Evolutionary conservation across 2,329 filamentous ascomycete genomes (phyloP).

Genomic region (Talaromyces sp.): DNA sequence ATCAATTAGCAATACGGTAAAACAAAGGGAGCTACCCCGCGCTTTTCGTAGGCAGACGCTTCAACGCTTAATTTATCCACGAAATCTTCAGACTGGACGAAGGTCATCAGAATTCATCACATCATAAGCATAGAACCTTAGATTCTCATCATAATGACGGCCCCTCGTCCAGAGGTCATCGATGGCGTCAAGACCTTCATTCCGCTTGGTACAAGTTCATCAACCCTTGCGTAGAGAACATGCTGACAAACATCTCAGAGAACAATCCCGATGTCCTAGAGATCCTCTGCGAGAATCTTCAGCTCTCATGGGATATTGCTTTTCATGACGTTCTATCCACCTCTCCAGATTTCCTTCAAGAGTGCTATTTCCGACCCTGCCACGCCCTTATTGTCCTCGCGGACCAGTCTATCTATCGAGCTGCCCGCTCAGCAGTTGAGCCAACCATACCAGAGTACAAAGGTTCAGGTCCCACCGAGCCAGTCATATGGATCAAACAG

Average conservation of each 20-base stretch:
- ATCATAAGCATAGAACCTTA: background rate
- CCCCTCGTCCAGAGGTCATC: slow-evolving; percentile 21
- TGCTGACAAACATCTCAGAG: slow-evolving; percentile 36
- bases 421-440: slow-evolving; percentile 6
- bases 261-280: slow-evolving; percentile 57
- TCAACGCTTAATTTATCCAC: too few relatives aligned
- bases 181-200: slow-evolving; percentile 34
- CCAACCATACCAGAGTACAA: slow-evolving; percentile 35
- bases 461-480: slow-evolving; percentile 47
- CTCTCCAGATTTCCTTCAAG: slow-evolving; percentile 48
- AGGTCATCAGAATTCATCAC: background rate
- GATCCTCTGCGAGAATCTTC: slow-evolving; percentile 48
- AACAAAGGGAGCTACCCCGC: background rate
- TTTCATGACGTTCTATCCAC: slow-evolving; percentile 56
- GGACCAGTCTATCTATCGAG: slow-evolving; percentile 2
- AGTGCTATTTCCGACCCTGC: slow-evolving; percentile 52
- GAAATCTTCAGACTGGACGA: background rate
- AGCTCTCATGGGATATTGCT: slow-evolving; percentile 44
- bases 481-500: slow-evolving; percentile 58
- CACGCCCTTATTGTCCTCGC: slow-evolving; percentile 40
- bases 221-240: background rate
- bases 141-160: slow-evolving; percentile 2
- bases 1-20: background rate
- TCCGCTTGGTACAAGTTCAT: slow-evolving; percentile 26
- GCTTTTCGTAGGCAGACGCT: background rate